phyloP scores from a whole-genome alignment of 805 yeast species.

The Saturnispora dispora region DNA sequence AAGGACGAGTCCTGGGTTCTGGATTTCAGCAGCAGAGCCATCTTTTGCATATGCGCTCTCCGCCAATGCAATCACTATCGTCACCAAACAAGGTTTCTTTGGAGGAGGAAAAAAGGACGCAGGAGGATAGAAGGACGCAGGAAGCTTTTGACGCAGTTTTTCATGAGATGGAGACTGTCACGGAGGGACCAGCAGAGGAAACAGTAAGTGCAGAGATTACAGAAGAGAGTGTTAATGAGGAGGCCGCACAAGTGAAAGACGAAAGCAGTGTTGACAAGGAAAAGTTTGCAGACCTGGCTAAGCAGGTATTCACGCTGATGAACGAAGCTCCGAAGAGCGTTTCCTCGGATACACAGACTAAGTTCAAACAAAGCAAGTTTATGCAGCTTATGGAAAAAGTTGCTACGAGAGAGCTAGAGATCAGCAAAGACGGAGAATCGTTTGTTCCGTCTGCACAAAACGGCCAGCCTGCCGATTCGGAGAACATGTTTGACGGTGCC shows the following conservation, averaged over 20 bases:
- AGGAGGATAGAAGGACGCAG: constrained; percentile 21
- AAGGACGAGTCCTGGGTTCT: background rate
- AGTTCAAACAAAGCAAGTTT: constrained; percentile 34
- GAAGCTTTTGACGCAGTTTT: background rate
- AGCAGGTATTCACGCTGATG: constrained; percentile 32
- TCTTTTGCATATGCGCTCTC: background rate
- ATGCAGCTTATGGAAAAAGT: constrained; percentile 34
- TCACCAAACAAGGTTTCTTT: constrained; percentile 7
- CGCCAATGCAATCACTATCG: background rate
- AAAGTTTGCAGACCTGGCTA: constrained; percentile 33
- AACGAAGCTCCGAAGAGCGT: constrained; percentile 21
- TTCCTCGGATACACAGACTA: constrained; percentile 25
- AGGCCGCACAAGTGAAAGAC: background rate
- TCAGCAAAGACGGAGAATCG: constrained; percentile 28
- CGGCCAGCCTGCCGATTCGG: constrained; percentile 24
- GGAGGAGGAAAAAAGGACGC: constrained; percentile 15
- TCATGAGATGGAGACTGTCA: background rate
- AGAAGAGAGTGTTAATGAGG: background rate
- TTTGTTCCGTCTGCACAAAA: constrained; percentile 27
- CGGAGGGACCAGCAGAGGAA: background rate
- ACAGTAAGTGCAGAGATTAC: background rate
- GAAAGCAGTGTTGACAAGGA: constrained; percentile 17
- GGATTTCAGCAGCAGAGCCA: constrained; percentile 10
- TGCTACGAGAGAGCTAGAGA: constrained; percentile 31
- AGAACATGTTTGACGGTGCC: constrained; percentile 5